These are phyloP conservation scores for Aeschynomene evenia DNA, from an alignment of 306 rosid species.

Conservation along the genomic window DNA sequence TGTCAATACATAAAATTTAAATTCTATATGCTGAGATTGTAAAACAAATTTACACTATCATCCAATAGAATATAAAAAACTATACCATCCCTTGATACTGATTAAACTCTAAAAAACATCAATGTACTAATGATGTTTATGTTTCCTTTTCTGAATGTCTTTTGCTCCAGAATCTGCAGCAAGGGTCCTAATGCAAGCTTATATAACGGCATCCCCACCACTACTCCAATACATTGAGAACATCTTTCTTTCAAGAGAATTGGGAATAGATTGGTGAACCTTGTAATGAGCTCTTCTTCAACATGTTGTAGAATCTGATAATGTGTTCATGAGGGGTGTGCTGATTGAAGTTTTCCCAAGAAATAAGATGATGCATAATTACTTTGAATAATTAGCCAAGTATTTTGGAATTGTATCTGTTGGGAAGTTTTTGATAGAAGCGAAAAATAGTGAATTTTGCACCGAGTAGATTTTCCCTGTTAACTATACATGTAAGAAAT, in stretches of 20 bases:
- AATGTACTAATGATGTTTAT: not conserved
- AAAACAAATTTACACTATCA: no score
- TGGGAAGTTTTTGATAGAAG: not conserved
- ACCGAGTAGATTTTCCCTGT: not conserved
- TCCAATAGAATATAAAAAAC: no score
- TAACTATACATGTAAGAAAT: constrained; percentile 11
- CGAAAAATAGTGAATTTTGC: not conserved
- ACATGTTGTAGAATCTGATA: not conserved
- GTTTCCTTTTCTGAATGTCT: not conserved
- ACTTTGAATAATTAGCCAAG: not conserved
- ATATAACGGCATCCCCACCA: constrained; percentile 51
- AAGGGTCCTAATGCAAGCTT: constrained; percentile 62
- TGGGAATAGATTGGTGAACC: constrained; percentile 83
- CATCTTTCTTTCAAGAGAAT: constrained; percentile 61
- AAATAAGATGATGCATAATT: not conserved
- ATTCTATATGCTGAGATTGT: no score
- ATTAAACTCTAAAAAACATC: not conserved
- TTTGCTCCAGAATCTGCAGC: constrained; percentile 55
- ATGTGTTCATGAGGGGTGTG: not conserved
- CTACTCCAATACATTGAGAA: constrained; percentile 59
- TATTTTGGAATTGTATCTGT: not conserved
- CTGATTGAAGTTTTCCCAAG: not conserved
- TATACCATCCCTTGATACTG: no score
- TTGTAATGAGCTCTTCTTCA: not conserved
- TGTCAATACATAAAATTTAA: no score